Percentiles rank a stretch among this genome's conserved stretches.
phyloP scores from a whole-genome alignment of 75 land plant species.

The Pinus albicaulis region DNA sequence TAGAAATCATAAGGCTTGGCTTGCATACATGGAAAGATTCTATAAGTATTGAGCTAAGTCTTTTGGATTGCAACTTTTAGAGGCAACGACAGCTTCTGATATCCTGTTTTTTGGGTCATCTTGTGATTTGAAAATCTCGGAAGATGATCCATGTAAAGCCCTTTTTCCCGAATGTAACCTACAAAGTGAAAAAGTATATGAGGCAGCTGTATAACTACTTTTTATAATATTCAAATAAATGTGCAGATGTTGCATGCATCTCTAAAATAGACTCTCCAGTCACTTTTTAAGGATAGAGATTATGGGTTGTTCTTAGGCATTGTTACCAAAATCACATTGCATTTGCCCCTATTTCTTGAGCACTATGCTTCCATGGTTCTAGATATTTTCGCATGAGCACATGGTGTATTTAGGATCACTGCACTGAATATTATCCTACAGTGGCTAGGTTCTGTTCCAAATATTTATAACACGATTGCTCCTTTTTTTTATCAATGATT shows the following conservation, averaged over 20 bases:
- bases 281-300: slow-evolving; percentile 27
- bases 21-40: slow-evolving; percentile 39
- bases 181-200: slow-evolving; percentile 28
- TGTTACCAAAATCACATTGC: slow-evolving; percentile 23
- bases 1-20: slow-evolving; percentile 35
- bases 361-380: slow-evolving; percentile 30
- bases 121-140: slow-evolving; percentile 7
- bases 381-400: slow-evolving; percentile 37
- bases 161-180: slow-evolving; percentile 30
- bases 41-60: slow-evolving; percentile 26
- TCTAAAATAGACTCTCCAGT: slow-evolving; percentile 18
- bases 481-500: slow-evolving; percentile 33
- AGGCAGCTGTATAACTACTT: slow-evolving; percentile 43
- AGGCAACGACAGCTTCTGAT: slow-evolving; percentile 27
- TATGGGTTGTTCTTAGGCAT: slow-evolving; percentile 29
- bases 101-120: slow-evolving; percentile 15
- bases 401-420: slow-evolving; percentile 31
- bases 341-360: slow-evolving; percentile 29
- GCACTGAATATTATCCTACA: slow-evolving; percentile 34
- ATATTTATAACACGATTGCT: slow-evolving; percentile 25
- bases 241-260: neutral
- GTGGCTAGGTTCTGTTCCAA: slow-evolving; percentile 13
- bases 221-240: slow-evolving; percentile 25
- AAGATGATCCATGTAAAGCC: slow-evolving; percentile 19
- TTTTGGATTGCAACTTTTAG: slow-evolving; percentile 41